Conservation (phyloP, 208 protist species). For the Borovskyia barvae region DNA sequence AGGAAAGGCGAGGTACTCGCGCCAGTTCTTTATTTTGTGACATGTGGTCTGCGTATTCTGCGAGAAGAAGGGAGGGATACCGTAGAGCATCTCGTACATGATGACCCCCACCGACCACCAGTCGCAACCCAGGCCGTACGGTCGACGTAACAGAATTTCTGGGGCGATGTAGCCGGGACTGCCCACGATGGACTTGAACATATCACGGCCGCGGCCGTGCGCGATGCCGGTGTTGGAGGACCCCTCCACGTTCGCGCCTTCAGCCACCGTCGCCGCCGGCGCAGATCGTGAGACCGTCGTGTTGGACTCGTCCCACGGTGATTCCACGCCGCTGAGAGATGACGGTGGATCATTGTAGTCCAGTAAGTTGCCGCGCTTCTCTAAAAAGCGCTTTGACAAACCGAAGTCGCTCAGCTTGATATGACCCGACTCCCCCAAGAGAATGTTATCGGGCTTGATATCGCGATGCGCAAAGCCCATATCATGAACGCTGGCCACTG, state of each 20-base stretch:
- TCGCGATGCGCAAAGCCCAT: conserved; percentile 94
- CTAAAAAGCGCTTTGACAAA: conserved; percentile 90
- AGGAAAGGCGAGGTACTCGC: conserved; percentile 88
- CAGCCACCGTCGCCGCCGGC: background rate
- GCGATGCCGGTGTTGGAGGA: conserved; percentile 14
- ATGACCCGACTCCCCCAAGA: conserved; percentile 95
- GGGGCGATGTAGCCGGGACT: conserved; percentile 97
- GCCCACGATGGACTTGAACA: conserved; percentile 94
- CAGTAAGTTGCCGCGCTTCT: conserved; percentile 61
- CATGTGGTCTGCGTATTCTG: conserved; percentile 90
- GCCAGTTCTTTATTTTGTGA: conserved; percentile 94
- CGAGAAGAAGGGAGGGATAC: conserved; percentile 95
- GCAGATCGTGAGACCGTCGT: background rate
- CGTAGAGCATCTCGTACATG: conserved; percentile 97
- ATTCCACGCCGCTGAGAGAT: conserved; percentile 7
- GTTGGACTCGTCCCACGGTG: conserved; percentile 5
- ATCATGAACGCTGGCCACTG: conserved; percentile 88
- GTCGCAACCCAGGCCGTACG: conserved; percentile 96
- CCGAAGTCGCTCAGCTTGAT: conserved; percentile 98
- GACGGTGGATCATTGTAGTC: conserved; percentile 39
- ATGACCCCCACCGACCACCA: conserved; percentile 98
- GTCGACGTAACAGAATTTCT: conserved; percentile 93
- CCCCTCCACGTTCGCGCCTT: background rate
- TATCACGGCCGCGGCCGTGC: conserved; percentile 35
- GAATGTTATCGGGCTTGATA: conserved; percentile 98